phyloP scores from a whole-genome alignment of 192 early-diverging fungal genomes.

The Powellomyces hirtus region DNA sequence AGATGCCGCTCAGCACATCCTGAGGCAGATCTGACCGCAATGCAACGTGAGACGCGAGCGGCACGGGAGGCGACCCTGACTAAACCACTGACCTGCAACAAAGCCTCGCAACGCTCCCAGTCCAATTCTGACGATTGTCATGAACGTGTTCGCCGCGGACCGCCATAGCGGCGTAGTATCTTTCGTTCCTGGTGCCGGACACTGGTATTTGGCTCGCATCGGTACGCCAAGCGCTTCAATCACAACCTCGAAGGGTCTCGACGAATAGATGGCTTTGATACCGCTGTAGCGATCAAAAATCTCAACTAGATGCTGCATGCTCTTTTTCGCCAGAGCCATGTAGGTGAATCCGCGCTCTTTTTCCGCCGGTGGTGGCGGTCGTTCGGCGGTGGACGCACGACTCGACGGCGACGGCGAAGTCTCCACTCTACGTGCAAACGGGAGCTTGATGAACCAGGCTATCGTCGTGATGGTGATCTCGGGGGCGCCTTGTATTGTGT shows the following conservation, averaged over 20 bases:
- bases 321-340: slow-evolving; percentile 71
- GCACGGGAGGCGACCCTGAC: neutral
- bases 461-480: slow-evolving; percentile 29
- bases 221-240: slow-evolving; percentile 61
- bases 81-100: slow-evolving; percentile 13
- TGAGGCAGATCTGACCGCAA: slow-evolving; percentile 50
- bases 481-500: slow-evolving; percentile 18
- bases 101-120: slow-evolving; percentile 34
- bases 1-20: slow-evolving; percentile 51
- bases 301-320: slow-evolving; percentile 51
- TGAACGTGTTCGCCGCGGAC: slow-evolving; percentile 58
- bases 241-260: slow-evolving; percentile 35
- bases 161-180: slow-evolving; percentile 74
- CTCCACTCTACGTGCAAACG: slow-evolving; percentile 37
- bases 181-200: slow-evolving; percentile 68
- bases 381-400: neutral
- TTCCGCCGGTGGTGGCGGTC: slow-evolving; percentile 5
- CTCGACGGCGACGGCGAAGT: neutral
- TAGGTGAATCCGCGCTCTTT: slow-evolving; percentile 56
- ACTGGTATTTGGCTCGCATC: slow-evolving; percentile 73
- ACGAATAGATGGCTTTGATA: slow-evolving; percentile 45
- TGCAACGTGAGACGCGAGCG: neutral
- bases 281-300: slow-evolving; percentile 55
- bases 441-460: slow-evolving; percentile 37
- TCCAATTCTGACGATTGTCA: slow-evolving; percentile 50